Base-by-base conservation (phyloP, 2,329 filamentous ascomycete genomes). In the Cyclaneusma minus region DNA sequence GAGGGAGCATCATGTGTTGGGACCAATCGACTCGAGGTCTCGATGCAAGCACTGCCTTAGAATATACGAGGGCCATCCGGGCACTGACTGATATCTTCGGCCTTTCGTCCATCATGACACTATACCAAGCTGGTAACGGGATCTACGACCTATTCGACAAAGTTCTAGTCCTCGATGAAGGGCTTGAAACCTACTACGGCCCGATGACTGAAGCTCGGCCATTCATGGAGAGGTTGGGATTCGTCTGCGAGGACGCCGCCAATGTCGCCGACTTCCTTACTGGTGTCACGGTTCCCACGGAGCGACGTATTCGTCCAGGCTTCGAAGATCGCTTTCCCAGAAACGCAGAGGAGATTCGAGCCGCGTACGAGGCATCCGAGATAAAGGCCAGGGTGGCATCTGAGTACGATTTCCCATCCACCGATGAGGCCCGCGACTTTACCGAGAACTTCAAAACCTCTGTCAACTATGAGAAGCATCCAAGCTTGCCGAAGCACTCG, bases 111-210 rank as follows among this genome's bases (percentile, higher is more conserved):
- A 66, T 76, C 24, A 67, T 75, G 8, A 74, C 70, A 0, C 54
- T 78, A 0, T 80, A 81, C 42, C 75, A 80, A 41, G 74, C 75
- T 3, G 69, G 70, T 5, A 75, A 80, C 29, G 68, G 64, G 13
- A 78, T 80, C 31, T 78, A 76, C 43, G 55, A 75, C 14, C 56
- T 72, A 0, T 79, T 80, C 42, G 72, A 80, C 43, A 80, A 79
- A 41, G 71, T 78, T 0, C 54, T 79, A 1, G 62, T 80, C 6
- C 57, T 80, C 3, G 71, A 79, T 24, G 62, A 68, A 30, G 74
- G 74, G 24, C 67, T 69, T 33, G 47, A 79, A 37, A 59, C 77
- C 23, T 80, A 63, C 50, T 78, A 74, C 35, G 74, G 74, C 0
- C 60, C 70, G 0, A 52, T 58, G 35, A 48, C 56, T 5, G 54